Evolutionary conservation across 345 rosid genomes (phyloP).

Genomic region (Abelmoschus esculentus): DNA sequence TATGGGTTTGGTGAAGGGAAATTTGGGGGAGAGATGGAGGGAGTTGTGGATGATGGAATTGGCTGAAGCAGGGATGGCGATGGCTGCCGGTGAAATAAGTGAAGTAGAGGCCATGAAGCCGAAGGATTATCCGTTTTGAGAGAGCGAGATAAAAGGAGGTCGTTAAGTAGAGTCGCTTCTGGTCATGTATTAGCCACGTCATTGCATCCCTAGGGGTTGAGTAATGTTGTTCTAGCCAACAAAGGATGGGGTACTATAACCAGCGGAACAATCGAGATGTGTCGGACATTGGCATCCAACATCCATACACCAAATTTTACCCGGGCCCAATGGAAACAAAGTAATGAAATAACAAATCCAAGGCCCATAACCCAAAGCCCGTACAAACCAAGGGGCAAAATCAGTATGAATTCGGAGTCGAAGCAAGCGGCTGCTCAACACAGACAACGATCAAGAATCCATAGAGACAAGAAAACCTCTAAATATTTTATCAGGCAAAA

Average conservation of each 20-base stretch:
- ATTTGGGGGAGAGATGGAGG: conserved; percentile 12
- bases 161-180: conserved; percentile 3
- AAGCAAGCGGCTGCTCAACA: neutral
- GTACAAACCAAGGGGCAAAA: too few species aligned
- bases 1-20: conserved; percentile 10
- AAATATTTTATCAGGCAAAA: neutral
- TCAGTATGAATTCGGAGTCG: too few species aligned
- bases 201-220: neutral
- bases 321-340: too few species aligned
- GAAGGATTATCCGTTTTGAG: conserved; percentile 18
- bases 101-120: conserved; percentile 29
- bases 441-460: neutral
- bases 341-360: too few species aligned
- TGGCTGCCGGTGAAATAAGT: conserved; percentile 18
- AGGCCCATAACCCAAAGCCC: too few species aligned
- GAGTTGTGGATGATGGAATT: conserved; percentile 13
- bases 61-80: conserved; percentile 8
- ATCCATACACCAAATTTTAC: too few species aligned
- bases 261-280: too few species aligned
- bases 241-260: too few species aligned
- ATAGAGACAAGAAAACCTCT: neutral
- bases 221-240: too few species aligned
- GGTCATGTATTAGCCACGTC: conserved; percentile 21
- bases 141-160: neutral
- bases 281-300: too few species aligned